phyloP scores from a whole-genome alignment of 163 green algal genomes.

The Scenedesmus sp. region DNA sequence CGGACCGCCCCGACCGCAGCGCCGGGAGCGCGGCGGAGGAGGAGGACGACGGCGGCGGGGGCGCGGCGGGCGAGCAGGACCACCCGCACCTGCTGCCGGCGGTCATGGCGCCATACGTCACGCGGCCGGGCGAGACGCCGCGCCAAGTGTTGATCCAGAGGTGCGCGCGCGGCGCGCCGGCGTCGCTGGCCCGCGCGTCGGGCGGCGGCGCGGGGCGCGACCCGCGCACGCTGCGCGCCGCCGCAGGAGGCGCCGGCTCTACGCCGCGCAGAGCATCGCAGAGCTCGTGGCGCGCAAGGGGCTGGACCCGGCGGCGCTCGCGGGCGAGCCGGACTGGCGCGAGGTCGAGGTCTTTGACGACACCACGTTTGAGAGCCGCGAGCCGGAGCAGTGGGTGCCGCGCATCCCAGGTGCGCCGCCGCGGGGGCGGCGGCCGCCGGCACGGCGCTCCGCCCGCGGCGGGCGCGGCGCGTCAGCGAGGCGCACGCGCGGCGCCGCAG shows the following conservation, averaged over 20 bases:
- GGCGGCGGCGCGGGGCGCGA: too few species aligned
- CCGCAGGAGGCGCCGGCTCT: conserved; percentile 71
- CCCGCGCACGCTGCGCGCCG: background rate
- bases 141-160: conserved; percentile 79
- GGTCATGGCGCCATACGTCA: conserved; percentile 74
- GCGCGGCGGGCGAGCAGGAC: conserved; percentile 40
- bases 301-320: conserved; percentile 32
- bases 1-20: background rate
- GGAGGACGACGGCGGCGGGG: too few species aligned
- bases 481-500: too few species aligned
- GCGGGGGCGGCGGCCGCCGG: too few species aligned
- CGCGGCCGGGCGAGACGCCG: conserved; percentile 60
- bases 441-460: too few species aligned
- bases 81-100: conserved; percentile 69
- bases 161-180: too few species aligned
- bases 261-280: conserved; percentile 63
- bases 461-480: too few species aligned
- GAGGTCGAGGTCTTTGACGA: conserved; percentile 78
- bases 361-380: conserved; percentile 67
- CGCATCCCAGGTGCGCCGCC: conserved; percentile 44
- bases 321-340: conserved; percentile 30
- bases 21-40: conserved; percentile 9
- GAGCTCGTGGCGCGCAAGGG: conserved; percentile 54
- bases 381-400: conserved; percentile 66
- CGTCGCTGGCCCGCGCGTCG: too few species aligned